These are phyloP conservation scores for Grosmannia huntii DNA, from an alignment of 2,329 filamentous ascomycete species.

Conservation along the genomic window DNA sequence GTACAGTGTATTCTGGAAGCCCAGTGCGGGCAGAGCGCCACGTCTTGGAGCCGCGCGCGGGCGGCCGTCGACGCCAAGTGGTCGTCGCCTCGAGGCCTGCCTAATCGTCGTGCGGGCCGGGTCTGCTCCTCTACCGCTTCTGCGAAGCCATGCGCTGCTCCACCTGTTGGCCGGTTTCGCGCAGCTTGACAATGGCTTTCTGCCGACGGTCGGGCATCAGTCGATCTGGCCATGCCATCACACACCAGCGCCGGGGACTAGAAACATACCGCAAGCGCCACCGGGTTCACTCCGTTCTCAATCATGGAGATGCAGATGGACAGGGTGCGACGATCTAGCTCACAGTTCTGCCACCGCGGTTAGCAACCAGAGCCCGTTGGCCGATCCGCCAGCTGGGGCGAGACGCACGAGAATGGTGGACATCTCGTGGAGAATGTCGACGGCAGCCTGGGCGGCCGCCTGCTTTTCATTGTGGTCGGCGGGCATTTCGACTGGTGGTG, in stretches of 20 bases:
- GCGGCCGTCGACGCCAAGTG: background rate
- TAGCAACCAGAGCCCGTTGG: background rate
- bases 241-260: background rate
- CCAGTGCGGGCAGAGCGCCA: background rate
- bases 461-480: conserved; percentile 51
- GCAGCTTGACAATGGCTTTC: conserved; percentile 48
- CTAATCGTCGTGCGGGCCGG: background rate
- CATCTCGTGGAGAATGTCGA: conserved; percentile 74
- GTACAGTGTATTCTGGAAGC: background rate
- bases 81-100: background rate
- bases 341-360: conserved; percentile 57
- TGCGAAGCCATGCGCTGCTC: conserved; percentile 25
- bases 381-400: background rate
- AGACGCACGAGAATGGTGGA: conserved; percentile 73
- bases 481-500: conserved; percentile 13
- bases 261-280: conserved; percentile 74
- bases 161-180: conserved; percentile 40
- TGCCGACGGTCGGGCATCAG: conserved; percentile 15
- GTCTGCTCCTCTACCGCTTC: background rate
- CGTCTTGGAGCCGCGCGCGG: background rate
- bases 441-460: conserved; percentile 65
- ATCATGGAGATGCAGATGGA: conserved; percentile 95
- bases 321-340: conserved; percentile 78
- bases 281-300: conserved; percentile 92
- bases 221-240: background rate